These are phyloP conservation scores for Vaccinium darrowii DNA, from an alignment of 148 eudicot genomes.

Conservation along the genomic window DNA sequence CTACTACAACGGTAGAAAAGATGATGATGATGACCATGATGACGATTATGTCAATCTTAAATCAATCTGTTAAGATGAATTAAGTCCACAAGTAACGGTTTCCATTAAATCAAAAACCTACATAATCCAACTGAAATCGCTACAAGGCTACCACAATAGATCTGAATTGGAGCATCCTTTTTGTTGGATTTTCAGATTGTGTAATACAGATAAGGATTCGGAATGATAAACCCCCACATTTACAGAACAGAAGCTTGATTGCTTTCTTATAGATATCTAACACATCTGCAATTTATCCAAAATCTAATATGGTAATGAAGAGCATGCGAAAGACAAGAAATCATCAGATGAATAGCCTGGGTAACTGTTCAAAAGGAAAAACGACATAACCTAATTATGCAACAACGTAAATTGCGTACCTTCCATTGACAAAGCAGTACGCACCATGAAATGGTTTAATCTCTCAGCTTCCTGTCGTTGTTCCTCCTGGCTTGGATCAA, in stretches of 20 bases:
- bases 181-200: neutral
- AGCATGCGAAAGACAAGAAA: neutral
- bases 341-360: neutral
- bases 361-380: neutral
- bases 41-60: neutral
- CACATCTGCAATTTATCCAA: neutral
- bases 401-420: slow-evolving; percentile 37
- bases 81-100: neutral
- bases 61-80: neutral
- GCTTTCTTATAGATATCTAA: neutral
- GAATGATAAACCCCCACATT: neutral
- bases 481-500: slow-evolving; percentile 75
- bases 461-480: slow-evolving; percentile 91
- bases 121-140: neutral
- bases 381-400: neutral
- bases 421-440: slow-evolving; percentile 87
- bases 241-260: neutral
- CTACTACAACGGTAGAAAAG: neutral
- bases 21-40: neutral
- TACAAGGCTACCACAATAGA: neutral
- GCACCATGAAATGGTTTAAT: slow-evolving; percentile 86
- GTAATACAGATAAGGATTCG: neutral
- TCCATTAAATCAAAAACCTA: neutral
- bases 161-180: neutral
- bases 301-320: neutral